Percentiles rank a stretch among this genome's conserved stretches.
phyloP scores from a whole-genome alignment of 1,284 basidiomycete species.

The Cutaneotrichosporon arboriforme region DNA sequence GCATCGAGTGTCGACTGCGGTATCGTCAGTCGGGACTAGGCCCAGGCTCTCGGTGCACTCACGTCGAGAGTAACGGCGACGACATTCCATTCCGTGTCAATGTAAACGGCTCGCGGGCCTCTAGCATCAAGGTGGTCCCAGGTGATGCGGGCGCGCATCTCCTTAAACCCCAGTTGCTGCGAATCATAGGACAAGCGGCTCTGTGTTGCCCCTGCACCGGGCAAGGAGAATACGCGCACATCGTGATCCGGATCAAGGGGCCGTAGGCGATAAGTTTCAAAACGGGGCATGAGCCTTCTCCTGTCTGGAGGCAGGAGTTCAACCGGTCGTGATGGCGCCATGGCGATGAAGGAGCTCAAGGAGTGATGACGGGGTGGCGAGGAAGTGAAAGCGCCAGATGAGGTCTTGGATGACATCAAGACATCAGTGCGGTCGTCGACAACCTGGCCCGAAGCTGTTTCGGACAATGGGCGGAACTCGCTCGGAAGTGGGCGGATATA shows the following conservation, averaged over 20 bases:
- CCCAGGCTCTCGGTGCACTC: too few species aligned
- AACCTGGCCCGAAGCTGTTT: too few species aligned
- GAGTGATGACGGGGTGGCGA: too few species aligned
- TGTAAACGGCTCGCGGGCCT: constrained; percentile 56
- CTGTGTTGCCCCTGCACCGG: constrained; percentile 36
- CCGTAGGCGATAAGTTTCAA: constrained; percentile 43
- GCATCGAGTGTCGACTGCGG: constrained; percentile 56
- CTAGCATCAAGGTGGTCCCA: constrained; percentile 70
- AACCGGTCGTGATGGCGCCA: constrained; percentile 12
- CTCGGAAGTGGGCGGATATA: too few species aligned
- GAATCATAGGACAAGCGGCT: constrained; percentile 29
- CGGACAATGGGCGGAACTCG: too few species aligned
- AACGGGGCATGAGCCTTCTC: constrained; percentile 33
- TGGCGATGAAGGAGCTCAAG: neutral
- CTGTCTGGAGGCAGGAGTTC: constrained; percentile 31
- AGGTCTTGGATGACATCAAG: too few species aligned
- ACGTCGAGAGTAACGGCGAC: constrained; percentile 57
- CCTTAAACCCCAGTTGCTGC: constrained; percentile 47
- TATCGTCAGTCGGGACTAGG: too few species aligned
- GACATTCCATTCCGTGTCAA: constrained; percentile 64
- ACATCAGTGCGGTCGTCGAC: too few species aligned
- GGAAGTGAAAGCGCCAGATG: too few species aligned
- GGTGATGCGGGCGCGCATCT: constrained; percentile 73
- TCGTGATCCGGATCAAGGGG: constrained; percentile 32
- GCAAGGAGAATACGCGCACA: constrained; percentile 24